phyloP scores from a whole-genome alignment of 2,329 filamentous ascomycete genomes.

The Neonectria sp. region DNA sequence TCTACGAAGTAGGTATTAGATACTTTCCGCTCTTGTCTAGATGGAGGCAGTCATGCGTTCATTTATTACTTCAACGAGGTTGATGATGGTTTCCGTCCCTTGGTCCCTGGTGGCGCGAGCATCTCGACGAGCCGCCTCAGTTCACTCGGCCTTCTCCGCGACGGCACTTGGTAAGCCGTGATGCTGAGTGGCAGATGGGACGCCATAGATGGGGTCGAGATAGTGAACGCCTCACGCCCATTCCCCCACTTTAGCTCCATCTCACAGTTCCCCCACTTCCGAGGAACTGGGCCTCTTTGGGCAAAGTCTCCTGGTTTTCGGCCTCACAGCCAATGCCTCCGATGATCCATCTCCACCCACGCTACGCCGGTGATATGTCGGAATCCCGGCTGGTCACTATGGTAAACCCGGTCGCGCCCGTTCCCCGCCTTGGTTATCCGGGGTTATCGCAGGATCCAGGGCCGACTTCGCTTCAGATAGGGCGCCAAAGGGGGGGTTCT shows the following conservation, averaged over 20 bases:
- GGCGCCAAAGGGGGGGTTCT: neutral
- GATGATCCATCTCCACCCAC: conserved; percentile 12
- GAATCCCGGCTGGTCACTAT: conserved; percentile 12
- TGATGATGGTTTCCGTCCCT: conserved; percentile 7
- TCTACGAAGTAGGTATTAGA: neutral
- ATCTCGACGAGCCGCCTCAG: conserved; percentile 11
- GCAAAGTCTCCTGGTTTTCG: neutral
- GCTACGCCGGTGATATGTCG: conserved; percentile 9
- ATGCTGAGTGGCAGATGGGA: conserved; percentile 16
- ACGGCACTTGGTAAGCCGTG: conserved; percentile 1
- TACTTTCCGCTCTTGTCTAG: conserved; percentile 4
- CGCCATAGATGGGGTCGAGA: conserved; percentile 26
- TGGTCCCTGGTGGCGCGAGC: conserved; percentile 12
- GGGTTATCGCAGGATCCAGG: neutral
- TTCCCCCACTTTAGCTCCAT: conserved; percentile 9
- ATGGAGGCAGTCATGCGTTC: conserved; percentile 17
- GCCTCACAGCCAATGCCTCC: neutral
- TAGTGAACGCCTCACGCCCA: conserved; percentile 14
- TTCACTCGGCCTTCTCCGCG: conserved; percentile 26
- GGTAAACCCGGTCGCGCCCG: conserved; percentile 13
- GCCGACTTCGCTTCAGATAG: conserved; percentile 14
- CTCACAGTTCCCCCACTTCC: conserved; percentile 29
- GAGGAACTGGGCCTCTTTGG: neutral
- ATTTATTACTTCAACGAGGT: conserved; percentile 24
- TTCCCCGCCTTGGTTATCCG: conserved; percentile 14